Evolutionary conservation across 805 yeast genomes (phyloP).

Genomic region (Sugiyamaella boreocaroliniensis): DNA sequence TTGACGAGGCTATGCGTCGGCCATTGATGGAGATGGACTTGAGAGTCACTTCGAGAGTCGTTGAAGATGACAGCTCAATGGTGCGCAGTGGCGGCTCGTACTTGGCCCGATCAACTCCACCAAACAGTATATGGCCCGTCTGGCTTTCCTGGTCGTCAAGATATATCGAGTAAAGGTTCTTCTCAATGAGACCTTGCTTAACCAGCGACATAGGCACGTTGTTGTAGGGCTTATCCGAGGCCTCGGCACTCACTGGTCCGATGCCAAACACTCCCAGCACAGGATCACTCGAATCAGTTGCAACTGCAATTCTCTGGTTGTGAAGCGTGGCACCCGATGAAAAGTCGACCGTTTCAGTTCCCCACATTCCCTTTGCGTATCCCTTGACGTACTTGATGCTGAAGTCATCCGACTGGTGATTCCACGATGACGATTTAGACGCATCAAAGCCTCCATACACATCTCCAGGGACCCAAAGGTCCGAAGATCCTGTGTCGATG

Average conservation of each 20-base stretch:
- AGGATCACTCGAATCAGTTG: slow-evolving; percentile 55
- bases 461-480: slow-evolving; percentile 46
- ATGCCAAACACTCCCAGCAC: slow-evolving; percentile 21
- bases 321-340: slow-evolving; percentile 51
- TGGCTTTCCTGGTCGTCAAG: slow-evolving; percentile 37
- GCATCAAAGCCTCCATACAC: slow-evolving; percentile 18
- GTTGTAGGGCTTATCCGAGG: slow-evolving; percentile 35
- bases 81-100: slow-evolving; percentile 18
- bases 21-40: slow-evolving; percentile 16
- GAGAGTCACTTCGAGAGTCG: slow-evolving; percentile 19
- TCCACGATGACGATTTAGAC: slow-evolving; percentile 13
- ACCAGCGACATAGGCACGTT: slow-evolving; percentile 59
- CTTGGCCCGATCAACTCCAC: slow-evolving; percentile 62
- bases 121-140: slow-evolving; percentile 58
- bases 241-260: slow-evolving; percentile 20
- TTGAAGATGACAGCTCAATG: slow-evolving; percentile 15
- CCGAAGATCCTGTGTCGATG: slow-evolving; percentile 66
- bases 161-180: slow-evolving; percentile 56
- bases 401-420: slow-evolving; percentile 16
- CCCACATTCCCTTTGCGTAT: slow-evolving; percentile 53
- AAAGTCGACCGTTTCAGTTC: slow-evolving; percentile 30
- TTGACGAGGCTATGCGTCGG: slow-evolving; percentile 12
- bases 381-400: slow-evolving; percentile 36
- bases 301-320: slow-evolving; percentile 52
- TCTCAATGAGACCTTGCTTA: slow-evolving; percentile 48